Evolutionary conservation across 495 filamentous ascomycete species (phyloP).

Genomic region (Melanomma pulvis-pyrius): DNA sequence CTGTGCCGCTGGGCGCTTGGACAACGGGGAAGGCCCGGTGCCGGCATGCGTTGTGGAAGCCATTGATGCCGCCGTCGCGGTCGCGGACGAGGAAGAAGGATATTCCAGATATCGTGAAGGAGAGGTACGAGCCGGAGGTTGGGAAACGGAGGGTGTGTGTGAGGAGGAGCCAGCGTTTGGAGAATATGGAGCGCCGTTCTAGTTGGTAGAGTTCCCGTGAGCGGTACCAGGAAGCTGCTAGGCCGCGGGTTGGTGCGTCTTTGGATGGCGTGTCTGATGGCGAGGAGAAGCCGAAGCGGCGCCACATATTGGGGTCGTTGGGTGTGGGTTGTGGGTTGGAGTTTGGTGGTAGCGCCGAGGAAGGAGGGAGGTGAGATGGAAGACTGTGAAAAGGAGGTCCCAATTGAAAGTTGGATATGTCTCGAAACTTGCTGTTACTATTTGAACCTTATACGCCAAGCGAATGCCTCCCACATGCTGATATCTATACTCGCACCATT

Average conservation of each 20-base stretch:
- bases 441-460: too few relatives aligned
- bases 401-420: too few relatives aligned
- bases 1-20: slow-evolving; percentile 51
- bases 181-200: neutral
- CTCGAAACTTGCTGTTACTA: too few relatives aligned
- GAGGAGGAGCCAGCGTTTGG: neutral
- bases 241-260: slow-evolving; percentile 46
- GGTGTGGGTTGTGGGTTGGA: too few relatives aligned
- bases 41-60: slow-evolving; percentile 63
- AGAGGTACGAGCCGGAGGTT: neutral
- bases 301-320: neutral
- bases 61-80: slow-evolving; percentile 54
- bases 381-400: too few relatives aligned
- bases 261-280: neutral
- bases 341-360: too few relatives aligned
- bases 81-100: neutral
- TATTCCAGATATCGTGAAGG: neutral
- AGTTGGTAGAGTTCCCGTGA: neutral
- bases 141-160: neutral
- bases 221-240: slow-evolving; percentile 14
- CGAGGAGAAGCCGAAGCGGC: slow-evolving; percentile 51
- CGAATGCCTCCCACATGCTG: too few relatives aligned
- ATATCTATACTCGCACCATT: neutral
- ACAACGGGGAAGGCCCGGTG: slow-evolving; percentile 62
- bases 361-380: too few relatives aligned